Evolutionary conservation across 2,329 filamentous ascomycete genomes (phyloP).

Genomic region (Aspergillus tamarii): DNA sequence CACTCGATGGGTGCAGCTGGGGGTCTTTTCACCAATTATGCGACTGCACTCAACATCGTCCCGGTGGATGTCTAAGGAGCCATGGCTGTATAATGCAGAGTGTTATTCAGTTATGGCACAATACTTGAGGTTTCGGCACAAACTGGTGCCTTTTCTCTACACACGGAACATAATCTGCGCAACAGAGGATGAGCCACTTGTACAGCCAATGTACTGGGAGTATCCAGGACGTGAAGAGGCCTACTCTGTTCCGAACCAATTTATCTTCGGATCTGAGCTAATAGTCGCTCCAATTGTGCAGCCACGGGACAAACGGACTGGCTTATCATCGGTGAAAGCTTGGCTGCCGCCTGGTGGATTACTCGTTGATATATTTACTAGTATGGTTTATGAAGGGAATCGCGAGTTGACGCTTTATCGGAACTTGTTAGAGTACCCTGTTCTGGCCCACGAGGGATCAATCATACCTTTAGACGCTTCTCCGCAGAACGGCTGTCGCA

Average conservation of each 20-base stretch:
- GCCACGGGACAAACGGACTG: constrained; percentile 52
- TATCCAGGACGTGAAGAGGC: constrained; percentile 57
- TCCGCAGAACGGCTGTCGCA: constrained; percentile 22
- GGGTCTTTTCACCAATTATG: constrained; percentile 64
- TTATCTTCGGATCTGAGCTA: constrained; percentile 60
- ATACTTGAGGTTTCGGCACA: constrained; percentile 59
- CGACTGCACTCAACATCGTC: constrained; percentile 63
- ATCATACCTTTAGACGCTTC: constrained; percentile 60
- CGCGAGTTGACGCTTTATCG: constrained; percentile 58
- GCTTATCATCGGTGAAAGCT: constrained; percentile 52
- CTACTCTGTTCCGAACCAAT: constrained; percentile 62
- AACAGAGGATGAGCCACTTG: constrained; percentile 53
- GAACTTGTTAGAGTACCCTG: constrained; percentile 53
- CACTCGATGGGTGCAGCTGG: constrained; percentile 65
- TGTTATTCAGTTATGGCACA: constrained; percentile 51
- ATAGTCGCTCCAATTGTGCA: constrained; percentile 61
- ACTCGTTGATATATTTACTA: constrained; percentile 63
- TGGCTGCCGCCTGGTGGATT: constrained; percentile 59
- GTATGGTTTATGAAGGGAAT: constrained; percentile 60
- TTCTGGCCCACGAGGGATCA: constrained; percentile 59
- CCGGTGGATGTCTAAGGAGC: constrained; percentile 64
- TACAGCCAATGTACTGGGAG: constrained; percentile 67
- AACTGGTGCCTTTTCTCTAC: constrained; percentile 64
- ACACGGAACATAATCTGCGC: constrained; percentile 57
- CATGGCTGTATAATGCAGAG: constrained; percentile 59